Base-by-base conservation (phyloP, 2,329 filamentous ascomycete genomes). In the Penicillium sp. region DNA sequence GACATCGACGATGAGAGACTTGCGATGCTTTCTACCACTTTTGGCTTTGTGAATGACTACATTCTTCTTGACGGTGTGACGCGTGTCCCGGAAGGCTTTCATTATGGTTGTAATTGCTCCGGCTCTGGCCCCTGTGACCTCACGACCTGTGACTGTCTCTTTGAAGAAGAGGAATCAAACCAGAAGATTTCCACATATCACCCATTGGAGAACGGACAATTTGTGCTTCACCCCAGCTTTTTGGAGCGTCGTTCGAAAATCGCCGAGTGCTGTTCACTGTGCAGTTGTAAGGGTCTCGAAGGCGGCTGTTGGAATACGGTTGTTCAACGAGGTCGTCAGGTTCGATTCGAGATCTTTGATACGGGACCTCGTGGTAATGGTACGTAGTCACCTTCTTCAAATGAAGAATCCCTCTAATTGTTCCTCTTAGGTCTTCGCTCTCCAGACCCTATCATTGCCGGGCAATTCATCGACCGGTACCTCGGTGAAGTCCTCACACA, bases 381-480 rank as follows among this genome's bases (percentile, higher is more conserved):
- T 74, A 67, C 48, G 65, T 56, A 37, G 13, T 33, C 24, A 35
- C 21, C 22, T 19, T 26, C 21, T 16, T 21, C 13, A 26, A 31
- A 1, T 49, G 13, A 11, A 49, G 9, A 44, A 44, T 35, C 5
- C 39, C 16, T 57, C 44, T 66, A 53, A 63, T 24, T 27, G 19
- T 39, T 24, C 21, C 19, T 1, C 14, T 26, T 35, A 76, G 76
- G 77, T 6, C 69, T 79, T 8, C 74, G 77, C 3, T 78, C 75
- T 1, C 68, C 63, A 0, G 67, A 75, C 21, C 50, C 57, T 2
- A 76, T 80, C 45, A 61, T 69, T 29, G 65, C 69, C 1, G 78
- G 78, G 0, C 77, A 80, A 58, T 80, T 78, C 47, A 78, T 80
- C 49, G 77, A 79, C 50, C 65, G 67, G 9, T 80, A 80, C 54